Conservation (phyloP, 306 rosid genomes). For the Cyamopsis tetragonoloba region DNA sequence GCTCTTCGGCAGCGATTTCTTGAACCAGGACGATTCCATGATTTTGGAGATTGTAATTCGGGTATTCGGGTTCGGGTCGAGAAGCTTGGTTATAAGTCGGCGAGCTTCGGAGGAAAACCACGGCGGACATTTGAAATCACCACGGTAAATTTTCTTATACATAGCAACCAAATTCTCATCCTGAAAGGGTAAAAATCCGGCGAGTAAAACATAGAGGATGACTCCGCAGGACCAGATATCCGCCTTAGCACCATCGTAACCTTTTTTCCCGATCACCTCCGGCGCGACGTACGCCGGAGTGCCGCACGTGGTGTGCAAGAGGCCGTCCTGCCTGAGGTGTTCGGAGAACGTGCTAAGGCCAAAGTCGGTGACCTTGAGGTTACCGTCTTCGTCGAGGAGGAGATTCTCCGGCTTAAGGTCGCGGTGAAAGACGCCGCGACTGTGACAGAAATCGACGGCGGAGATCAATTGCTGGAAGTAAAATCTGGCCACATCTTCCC, state of each 20-base stretch:
- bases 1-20: constrained; percentile 38
- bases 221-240: constrained; percentile 90
- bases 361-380: constrained; percentile 67
- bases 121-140: constrained; percentile 85
- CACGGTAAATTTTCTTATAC: constrained; percentile 69
- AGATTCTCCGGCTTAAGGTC: constrained; percentile 83
- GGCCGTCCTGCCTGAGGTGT: constrained; percentile 66
- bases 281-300: constrained; percentile 91
- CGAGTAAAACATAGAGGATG: constrained; percentile 68
- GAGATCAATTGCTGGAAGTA: constrained; percentile 80
- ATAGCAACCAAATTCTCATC: constrained; percentile 65
- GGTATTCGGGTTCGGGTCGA: constrained; percentile 64
- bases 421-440: constrained; percentile 79
- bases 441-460: constrained; percentile 80
- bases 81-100: constrained; percentile 55
- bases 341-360: constrained; percentile 71
- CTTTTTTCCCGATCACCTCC: constrained; percentile 70
- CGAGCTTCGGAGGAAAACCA: constrained; percentile 80
- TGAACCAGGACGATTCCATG: constrained; percentile 69
- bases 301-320: constrained; percentile 73
- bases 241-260: constrained; percentile 75
- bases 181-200: constrained; percentile 79
- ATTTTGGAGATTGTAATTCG: constrained; percentile 45
- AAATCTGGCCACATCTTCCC: constrained; percentile 60
- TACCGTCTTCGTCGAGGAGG: constrained; percentile 66